A percentile compares a stretch with the other conserved stretches of the same genome.
phyloP scores from a whole-genome alignment of 768 basidiomycete genomes.

The Tricholoma sp. region DNA sequence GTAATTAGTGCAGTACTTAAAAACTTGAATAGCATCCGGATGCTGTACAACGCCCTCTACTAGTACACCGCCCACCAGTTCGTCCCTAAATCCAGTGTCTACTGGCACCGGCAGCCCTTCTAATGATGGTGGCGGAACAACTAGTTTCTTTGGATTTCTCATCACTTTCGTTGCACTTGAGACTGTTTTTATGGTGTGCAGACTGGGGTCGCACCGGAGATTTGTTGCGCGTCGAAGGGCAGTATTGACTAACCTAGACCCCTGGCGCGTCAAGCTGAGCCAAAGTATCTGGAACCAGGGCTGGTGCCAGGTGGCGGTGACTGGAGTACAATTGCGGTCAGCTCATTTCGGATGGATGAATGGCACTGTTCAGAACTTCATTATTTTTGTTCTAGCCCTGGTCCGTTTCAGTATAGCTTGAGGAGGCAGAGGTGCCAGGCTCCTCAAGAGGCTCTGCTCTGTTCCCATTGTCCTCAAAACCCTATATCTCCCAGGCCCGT shows the following conservation, averaged over 20 bases:
- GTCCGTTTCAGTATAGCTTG: not conserved
- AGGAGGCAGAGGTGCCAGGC: not conserved
- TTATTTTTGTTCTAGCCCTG: not conserved
- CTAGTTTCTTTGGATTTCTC: constrained; percentile 49
- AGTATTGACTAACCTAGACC: constrained; percentile 5
- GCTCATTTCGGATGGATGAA: not conserved
- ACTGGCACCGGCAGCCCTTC: not conserved
- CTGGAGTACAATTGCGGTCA: constrained; percentile 12
- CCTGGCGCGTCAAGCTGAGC: constrained; percentile 4
- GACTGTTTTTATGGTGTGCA: constrained; percentile 47
- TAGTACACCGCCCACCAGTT: not conserved
- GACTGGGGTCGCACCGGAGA: constrained; percentile 41
- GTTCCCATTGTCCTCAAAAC: constrained; percentile 4
- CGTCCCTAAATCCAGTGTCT: constrained; percentile 3
- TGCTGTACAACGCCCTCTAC: too few relatives aligned
- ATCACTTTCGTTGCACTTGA: constrained; percentile 44
- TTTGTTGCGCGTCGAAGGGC: constrained; percentile 22
- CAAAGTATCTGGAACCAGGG: constrained; percentile 13
- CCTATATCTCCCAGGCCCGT: not conserved
- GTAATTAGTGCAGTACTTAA: too few relatives aligned
- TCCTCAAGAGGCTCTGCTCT: not conserved
- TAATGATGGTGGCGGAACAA: constrained; percentile 25
- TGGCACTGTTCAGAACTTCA: not conserved
- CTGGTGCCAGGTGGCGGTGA: constrained; percentile 7
- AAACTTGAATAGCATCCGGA: too few relatives aligned